Conservation (phyloP, 208 protist genomes). For the Phytomonas sp. region DNA sequence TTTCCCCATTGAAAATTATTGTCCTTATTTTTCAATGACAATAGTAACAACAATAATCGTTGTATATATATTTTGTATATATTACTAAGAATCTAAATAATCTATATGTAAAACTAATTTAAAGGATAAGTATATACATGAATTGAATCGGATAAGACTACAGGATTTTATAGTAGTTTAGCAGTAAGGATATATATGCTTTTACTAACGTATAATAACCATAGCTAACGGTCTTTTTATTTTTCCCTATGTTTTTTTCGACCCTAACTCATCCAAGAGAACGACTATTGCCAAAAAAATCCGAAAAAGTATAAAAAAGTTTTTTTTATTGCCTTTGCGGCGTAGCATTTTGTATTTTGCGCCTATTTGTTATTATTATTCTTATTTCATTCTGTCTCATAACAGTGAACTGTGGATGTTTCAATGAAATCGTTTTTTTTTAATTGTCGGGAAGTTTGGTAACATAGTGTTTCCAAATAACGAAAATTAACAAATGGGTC, state of each 20-base stretch:
- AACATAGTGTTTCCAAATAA: neutral
- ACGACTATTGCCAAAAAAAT: conserved; percentile 4
- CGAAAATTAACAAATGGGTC: neutral
- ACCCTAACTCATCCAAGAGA: neutral
- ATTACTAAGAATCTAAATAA: conserved; percentile 1
- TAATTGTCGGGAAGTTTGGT: neutral
- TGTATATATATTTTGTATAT: neutral
- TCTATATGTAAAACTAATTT: neutral
- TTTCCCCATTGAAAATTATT: neutral
- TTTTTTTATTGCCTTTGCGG: neutral
- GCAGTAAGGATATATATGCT: neutral
- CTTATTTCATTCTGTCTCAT: neutral
- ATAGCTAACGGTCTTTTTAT: neutral
- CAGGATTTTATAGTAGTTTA: neutral
- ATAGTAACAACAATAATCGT: conserved; percentile 4
- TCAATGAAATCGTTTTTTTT: neutral
- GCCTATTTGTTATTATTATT: conserved; percentile 3
- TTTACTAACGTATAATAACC: neutral
- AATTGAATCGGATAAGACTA: neutral
- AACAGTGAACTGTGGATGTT: neutral
- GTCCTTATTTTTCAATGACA: neutral
- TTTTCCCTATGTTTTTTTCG: conserved; percentile 13
- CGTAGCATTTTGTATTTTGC: neutral
- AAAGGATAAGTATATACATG: neutral
- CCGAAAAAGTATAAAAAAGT: neutral